Conservation (phyloP, 2,329 filamentous ascomycete species). For the Coniochaeta sp. region DNA sequence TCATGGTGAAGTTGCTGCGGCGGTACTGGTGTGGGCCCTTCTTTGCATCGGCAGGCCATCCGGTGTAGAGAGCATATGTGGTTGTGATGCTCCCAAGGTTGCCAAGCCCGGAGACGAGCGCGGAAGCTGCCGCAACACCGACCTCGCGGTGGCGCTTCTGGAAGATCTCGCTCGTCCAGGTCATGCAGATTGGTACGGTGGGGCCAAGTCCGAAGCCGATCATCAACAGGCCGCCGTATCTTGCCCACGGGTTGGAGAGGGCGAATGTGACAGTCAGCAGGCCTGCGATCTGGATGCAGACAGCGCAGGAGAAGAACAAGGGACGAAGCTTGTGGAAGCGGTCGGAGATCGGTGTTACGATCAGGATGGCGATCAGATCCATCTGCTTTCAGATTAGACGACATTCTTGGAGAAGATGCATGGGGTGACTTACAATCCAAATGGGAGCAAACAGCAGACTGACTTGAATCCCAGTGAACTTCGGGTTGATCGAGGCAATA, state of each 20-base stretch:
- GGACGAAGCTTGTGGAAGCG: constrained; percentile 76
- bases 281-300: constrained; percentile 73
- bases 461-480: constrained; percentile 65
- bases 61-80: constrained; percentile 82
- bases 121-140: constrained; percentile 78
- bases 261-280: constrained; percentile 75
- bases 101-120: constrained; percentile 78
- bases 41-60: constrained; percentile 72
- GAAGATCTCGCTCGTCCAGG: constrained; percentile 88
- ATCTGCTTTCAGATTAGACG: constrained; percentile 43
- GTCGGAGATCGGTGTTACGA: constrained; percentile 80
- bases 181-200: constrained; percentile 89
- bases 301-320: constrained; percentile 72
- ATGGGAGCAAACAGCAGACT: constrained; percentile 85
- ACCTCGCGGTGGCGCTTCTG: constrained; percentile 85
- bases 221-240: constrained; percentile 83
- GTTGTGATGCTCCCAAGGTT: constrained; percentile 86
- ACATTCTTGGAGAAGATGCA: neutral
- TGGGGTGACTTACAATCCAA: constrained; percentile 63
- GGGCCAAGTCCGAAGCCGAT: constrained; percentile 86
- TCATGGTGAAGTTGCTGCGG: constrained; percentile 81
- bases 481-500: constrained; percentile 69
- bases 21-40: constrained; percentile 65
- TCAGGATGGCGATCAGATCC: constrained; percentile 80
- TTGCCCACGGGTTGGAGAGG: constrained; percentile 64